A percentile compares a stretch with the other conserved stretches of the same genome.
Conservation (phyloP, 2,329 filamentous ascomycete genomes). For the Tolypocladium guangdongense region DNA sequence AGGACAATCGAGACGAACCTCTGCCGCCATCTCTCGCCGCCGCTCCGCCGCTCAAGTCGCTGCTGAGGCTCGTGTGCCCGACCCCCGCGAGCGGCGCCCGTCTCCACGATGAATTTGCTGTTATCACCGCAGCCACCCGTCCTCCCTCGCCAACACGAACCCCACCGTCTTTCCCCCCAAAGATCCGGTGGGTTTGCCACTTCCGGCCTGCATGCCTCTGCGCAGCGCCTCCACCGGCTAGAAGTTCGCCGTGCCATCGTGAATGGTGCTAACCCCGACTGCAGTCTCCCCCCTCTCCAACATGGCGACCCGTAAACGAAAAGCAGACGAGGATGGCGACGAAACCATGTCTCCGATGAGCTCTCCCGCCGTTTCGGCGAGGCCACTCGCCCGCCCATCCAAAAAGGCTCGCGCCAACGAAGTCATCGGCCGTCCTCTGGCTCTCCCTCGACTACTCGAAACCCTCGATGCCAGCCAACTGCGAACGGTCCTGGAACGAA, state of each 20-base stretch:
- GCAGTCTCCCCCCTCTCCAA: conserved; percentile 35
- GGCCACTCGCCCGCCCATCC: conserved; percentile 54
- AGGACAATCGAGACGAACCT: not conserved
- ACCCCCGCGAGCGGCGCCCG: conserved; percentile 1
- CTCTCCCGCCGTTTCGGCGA: conserved; percentile 65
- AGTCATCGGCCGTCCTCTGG: conserved; percentile 44
- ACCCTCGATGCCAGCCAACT: conserved; percentile 81
- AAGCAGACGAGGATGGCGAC: conserved; percentile 68
- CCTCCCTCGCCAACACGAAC: conserved; percentile 49
- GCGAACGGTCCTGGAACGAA: conserved; percentile 73
- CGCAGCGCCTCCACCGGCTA: not conserved
- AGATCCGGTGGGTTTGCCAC: conserved; percentile 39
- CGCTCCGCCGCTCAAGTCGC: not conserved
- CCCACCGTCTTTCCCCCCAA: conserved; percentile 40
- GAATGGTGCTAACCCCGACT: conserved; percentile 12
- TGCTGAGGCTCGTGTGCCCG: not conserved
- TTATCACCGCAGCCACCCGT: conserved; percentile 48
- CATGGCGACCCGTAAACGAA: conserved; percentile 64
- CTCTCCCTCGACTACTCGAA: conserved; percentile 69
- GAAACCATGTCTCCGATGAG: conserved; percentile 83
- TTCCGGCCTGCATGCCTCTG: not conserved
- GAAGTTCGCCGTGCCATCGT: not conserved
- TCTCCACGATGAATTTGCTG: conserved; percentile 48
- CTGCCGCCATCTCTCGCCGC: not conserved
- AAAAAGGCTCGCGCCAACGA: conserved; percentile 58